Percentiles rank a stretch among this genome's conserved stretches.
These are phyloP conservation scores for Magnolia officinalis DNA, from an alignment of 164 flowering plant species.

Conservation along the genomic window DNA sequence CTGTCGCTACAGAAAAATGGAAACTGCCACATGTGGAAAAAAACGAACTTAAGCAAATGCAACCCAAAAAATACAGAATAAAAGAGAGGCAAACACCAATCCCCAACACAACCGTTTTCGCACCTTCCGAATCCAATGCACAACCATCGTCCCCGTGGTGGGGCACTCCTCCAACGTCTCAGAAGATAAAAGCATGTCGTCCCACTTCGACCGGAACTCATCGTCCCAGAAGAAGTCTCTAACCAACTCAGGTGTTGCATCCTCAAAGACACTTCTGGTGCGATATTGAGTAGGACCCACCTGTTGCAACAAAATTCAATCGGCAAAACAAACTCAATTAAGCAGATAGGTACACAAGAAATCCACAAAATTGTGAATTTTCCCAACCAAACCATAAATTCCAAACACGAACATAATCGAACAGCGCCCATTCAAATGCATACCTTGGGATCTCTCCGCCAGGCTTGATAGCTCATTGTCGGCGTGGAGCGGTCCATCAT, in stretches of 20 bases:
- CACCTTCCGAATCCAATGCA: constrained; percentile 13
- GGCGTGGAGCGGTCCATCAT: constrained; percentile 76
- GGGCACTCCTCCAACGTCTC: constrained; percentile 6
- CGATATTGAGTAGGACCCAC: constrained; percentile 72
- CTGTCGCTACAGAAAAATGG: constrained; percentile 73
- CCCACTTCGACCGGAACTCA: constrained; percentile 63
- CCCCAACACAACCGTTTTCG: background rate
- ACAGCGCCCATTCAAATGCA: background rate
- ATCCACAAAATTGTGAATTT: background rate
- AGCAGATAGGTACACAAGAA: background rate
- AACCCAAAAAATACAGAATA: constrained; percentile 12
- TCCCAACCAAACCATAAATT: background rate
- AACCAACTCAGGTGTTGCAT: constrained; percentile 60
- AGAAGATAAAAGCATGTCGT: constrained; percentile 49
- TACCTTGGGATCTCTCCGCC: constrained; percentile 78
- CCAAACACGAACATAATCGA: background rate
- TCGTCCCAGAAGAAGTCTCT: constrained; percentile 87
- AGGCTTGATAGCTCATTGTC: constrained; percentile 75
- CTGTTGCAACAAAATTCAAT: constrained; percentile 26
- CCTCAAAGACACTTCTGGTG: constrained; percentile 58
- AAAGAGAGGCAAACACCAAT: background rate
- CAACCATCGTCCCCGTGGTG: constrained; percentile 4
- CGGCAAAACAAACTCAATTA: background rate
- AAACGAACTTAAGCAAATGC: constrained; percentile 1
- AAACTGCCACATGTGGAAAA: constrained; percentile 30